phyloP scores from a whole-genome alignment of 2,329 filamentous ascomycete genomes.

The Endoconidiophora polonica region DNA sequence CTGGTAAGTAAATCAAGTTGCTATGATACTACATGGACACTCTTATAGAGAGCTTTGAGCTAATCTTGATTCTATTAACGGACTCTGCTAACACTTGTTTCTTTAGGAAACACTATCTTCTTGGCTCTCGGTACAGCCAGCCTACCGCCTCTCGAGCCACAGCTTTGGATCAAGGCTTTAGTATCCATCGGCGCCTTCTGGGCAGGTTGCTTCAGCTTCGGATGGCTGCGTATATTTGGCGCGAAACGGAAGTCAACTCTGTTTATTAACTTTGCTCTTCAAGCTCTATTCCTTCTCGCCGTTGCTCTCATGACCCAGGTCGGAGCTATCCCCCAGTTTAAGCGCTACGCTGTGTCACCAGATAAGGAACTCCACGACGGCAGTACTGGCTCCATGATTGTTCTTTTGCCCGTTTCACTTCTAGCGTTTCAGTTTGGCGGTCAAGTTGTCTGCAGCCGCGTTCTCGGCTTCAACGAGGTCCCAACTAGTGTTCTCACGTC shows the following conservation, averaged over 20 bases:
- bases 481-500: conserved; percentile 39
- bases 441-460: conserved; percentile 33
- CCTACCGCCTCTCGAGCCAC: conserved; percentile 32
- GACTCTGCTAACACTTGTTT: background rate
- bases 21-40: background rate
- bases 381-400: conserved; percentile 22
- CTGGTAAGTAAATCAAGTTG: conserved; percentile 14
- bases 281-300: conserved; percentile 33
- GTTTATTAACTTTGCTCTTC: conserved; percentile 32
- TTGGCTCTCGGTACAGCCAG: conserved; percentile 39
- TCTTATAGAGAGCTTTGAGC: too few species aligned
- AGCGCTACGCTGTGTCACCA: conserved; percentile 9
- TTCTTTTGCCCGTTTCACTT: conserved; percentile 28
- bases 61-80: background rate
- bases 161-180: conserved; percentile 32
- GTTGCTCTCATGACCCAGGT: conserved; percentile 35
- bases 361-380: conserved; percentile 12
- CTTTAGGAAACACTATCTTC: conserved; percentile 42
- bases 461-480: conserved; percentile 35
- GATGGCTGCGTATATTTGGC: conserved; percentile 20
- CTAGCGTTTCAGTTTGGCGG: conserved; percentile 37
- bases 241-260: conserved; percentile 27
- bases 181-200: conserved; percentile 37
- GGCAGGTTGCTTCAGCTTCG: conserved; percentile 33
- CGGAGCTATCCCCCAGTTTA: conserved; percentile 25